Conservation (phyloP, 2,329 filamentous ascomycete genomes). For the Fusarium torulosum region DNA sequence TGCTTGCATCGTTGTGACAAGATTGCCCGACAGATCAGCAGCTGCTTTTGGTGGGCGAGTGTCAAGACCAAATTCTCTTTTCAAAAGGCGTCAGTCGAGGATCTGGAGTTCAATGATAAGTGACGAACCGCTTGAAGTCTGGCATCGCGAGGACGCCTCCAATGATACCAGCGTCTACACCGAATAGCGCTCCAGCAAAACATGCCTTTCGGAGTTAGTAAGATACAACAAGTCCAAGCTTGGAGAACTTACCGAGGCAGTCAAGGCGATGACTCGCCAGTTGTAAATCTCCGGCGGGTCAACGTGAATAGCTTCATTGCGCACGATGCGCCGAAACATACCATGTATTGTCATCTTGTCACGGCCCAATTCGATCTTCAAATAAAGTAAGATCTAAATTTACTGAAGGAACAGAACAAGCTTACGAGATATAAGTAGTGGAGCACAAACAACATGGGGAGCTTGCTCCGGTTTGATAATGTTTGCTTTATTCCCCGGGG, state of each 20-base stretch:
- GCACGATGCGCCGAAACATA: constrained; percentile 56
- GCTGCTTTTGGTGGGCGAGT: constrained; percentile 14
- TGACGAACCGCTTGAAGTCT: constrained; percentile 37
- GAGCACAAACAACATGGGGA: neutral
- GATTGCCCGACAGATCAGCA: constrained; percentile 45
- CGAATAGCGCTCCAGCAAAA: constrained; percentile 44
- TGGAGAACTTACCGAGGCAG: constrained; percentile 60
- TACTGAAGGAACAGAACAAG: neutral
- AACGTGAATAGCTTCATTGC: constrained; percentile 72
- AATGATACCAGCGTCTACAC: constrained; percentile 49
- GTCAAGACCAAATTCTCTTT: constrained; percentile 45
- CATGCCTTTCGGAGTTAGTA: constrained; percentile 25
- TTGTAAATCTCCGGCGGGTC: constrained; percentile 78
- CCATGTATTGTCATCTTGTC: constrained; percentile 40
- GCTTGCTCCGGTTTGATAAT: neutral
- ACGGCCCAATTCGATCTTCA: no score
- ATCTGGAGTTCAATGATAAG: rapidly evolving
- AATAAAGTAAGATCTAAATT: rapidly evolving
- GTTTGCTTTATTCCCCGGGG: constrained; percentile 1
- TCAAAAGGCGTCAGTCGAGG: rapidly evolving
- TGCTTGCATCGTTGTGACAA: constrained; percentile 49
- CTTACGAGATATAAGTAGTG: constrained; percentile 39
- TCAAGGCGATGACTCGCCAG: constrained; percentile 75
- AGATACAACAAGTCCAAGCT: rapidly evolving
- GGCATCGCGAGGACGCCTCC: constrained; percentile 49